Percentiles rank a stretch among this genome's conserved stretches.
Evolutionary conservation across 805 yeast genomes (phyloP).

Genomic region (Myxozyma vanderwaltii): DNA sequence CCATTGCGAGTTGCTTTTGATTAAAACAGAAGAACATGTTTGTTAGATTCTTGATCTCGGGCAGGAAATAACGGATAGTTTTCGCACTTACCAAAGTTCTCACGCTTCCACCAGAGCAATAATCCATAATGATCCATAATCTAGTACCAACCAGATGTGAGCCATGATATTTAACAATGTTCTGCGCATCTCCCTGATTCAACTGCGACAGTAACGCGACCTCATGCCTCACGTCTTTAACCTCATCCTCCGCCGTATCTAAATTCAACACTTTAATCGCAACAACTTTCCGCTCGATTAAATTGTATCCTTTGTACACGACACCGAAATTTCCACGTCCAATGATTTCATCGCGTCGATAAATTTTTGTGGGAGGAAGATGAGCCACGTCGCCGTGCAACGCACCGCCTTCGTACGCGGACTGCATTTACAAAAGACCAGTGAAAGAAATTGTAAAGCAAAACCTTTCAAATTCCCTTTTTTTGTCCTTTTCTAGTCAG

Average conservation of each 20-base stretch:
- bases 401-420: background rate
- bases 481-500: background rate
- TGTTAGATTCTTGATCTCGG: background rate
- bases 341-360: conserved; percentile 82
- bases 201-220: conserved; percentile 81
- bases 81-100: conserved; percentile 57
- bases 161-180: conserved; percentile 90
- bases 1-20: conserved; percentile 43
- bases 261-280: conserved; percentile 92
- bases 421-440: conserved; percentile 4
- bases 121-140: conserved; percentile 96
- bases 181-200: conserved; percentile 70
- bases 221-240: conserved; percentile 91
- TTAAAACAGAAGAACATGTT: too few relatives aligned
- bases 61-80: background rate
- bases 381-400: background rate
- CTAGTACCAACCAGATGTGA: conserved; percentile 85
- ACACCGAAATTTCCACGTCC: conserved; percentile 98
- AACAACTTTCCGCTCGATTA: conserved; percentile 68
- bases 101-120: conserved; percentile 94
- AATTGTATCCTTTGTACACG: conserved; percentile 75
- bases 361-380: conserved; percentile 38
- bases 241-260: conserved; percentile 93
- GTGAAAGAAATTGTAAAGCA: background rate
- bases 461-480: too few relatives aligned